These are phyloP conservation scores for Ganoderma multipileum DNA, from an alignment of 1,284 basidiomycete genomes.

Conservation along the genomic window DNA sequence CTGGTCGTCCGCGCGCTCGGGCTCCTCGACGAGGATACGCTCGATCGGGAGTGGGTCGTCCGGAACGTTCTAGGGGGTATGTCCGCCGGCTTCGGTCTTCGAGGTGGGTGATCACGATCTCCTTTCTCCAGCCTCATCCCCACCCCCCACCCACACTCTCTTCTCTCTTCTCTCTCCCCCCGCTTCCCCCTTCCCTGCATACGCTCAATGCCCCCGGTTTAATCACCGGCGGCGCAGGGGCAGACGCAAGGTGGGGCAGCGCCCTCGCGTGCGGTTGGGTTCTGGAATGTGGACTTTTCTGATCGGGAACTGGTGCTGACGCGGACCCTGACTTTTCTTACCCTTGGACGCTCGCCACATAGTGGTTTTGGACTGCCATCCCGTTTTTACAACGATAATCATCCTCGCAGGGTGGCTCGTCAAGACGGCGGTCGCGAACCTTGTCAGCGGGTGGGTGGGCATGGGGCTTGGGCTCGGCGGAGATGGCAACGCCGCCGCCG, in stretches of 20 bases:
- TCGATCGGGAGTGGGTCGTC: slow-evolving; percentile 87
- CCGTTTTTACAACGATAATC: slow-evolving; percentile 78
- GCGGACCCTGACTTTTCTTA: background rate
- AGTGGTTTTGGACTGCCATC: slow-evolving; percentile 82
- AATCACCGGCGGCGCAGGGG: background rate
- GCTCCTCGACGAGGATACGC: slow-evolving; percentile 67
- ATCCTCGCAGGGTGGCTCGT: slow-evolving; percentile 81
- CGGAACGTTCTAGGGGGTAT: slow-evolving; percentile 87
- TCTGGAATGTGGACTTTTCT: background rate
- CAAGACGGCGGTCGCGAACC: slow-evolving; percentile 67
- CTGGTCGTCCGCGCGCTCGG: slow-evolving; percentile 49
- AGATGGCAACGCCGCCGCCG: slow-evolving; percentile 51
- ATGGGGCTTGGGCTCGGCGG: slow-evolving; percentile 63
- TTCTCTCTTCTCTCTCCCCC: slow-evolving; percentile 14
- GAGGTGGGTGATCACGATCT: slow-evolving; percentile 47
- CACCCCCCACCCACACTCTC: background rate
- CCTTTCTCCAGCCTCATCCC: slow-evolving; percentile 4
- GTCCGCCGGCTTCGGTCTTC: slow-evolving; percentile 76
- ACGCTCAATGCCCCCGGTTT: background rate
- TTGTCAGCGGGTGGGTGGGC: slow-evolving; percentile 70
- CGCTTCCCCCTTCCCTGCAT: slow-evolving; percentile 28
- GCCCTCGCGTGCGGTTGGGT: background rate
- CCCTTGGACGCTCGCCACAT: background rate
- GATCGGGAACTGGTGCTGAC: background rate
- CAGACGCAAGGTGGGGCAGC: background rate